Conservation (phyloP, 179 eudicot species). For the Camellia oleifera region DNA sequence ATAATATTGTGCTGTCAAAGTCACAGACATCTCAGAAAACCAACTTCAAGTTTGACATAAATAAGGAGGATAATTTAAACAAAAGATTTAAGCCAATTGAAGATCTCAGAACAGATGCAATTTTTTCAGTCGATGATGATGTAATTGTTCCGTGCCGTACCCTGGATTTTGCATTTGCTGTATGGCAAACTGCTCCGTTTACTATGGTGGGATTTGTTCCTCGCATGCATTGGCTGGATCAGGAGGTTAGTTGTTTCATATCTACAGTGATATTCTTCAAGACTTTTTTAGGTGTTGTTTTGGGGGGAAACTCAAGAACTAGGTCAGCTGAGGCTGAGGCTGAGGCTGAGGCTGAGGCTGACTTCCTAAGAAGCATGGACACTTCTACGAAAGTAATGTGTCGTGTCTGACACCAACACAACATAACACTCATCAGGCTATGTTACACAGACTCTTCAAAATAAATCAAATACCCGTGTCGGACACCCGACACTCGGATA, state of each 20-base stretch:
- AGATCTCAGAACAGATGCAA: slow-evolving; percentile 55
- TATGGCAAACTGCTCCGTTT: slow-evolving; percentile 69
- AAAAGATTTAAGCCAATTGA: slow-evolving; percentile 65
- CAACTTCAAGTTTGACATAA: slow-evolving; percentile 53
- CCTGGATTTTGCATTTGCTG: slow-evolving; percentile 61
- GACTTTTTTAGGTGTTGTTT: not conserved
- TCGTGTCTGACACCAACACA: too few relatives aligned
- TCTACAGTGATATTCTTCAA: not conserved
- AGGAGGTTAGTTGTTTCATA: slow-evolving; percentile 38
- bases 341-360: too few relatives aligned
- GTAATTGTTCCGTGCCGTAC: slow-evolving; percentile 63
- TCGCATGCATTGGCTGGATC: slow-evolving; percentile 64
- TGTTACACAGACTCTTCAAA: too few relatives aligned
- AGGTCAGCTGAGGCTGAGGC: not conserved
- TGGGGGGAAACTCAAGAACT: not conserved
- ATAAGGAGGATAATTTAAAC: slow-evolving; percentile 59
- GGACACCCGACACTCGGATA: too few relatives aligned
- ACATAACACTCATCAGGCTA: too few relatives aligned
- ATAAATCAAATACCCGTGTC: too few relatives aligned
- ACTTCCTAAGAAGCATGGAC: too few relatives aligned
- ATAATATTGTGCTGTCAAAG: slow-evolving; percentile 32
- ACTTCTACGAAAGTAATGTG: too few relatives aligned
- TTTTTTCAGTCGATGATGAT: slow-evolving; percentile 71
- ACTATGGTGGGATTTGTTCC: slow-evolving; percentile 80
- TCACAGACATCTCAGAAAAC: slow-evolving; percentile 44